A percentile compares a stretch with the other conserved stretches of the same genome.
These are phyloP conservation scores for Coniophora puteana DNA, from an alignment of 1,284 basidiomycete genomes.

Conservation along the genomic window DNA sequence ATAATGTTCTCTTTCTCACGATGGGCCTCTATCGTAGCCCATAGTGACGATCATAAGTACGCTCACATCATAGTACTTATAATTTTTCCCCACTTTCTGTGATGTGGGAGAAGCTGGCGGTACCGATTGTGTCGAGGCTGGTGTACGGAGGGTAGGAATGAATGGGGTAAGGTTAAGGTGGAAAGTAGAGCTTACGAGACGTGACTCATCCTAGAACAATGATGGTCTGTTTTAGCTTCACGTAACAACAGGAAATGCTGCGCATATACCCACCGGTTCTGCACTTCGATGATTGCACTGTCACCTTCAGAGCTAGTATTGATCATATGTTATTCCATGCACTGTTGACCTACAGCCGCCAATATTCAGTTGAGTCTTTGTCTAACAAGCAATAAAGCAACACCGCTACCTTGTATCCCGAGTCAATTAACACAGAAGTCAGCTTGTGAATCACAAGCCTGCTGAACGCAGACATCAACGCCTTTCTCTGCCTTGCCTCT, in stretches of 20 bases:
- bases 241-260: conserved; percentile 10
- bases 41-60: too few relatives aligned
- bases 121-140: conserved; percentile 55
- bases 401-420: conserved; percentile 22
- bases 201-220: conserved; percentile 26
- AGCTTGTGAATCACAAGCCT: conserved; percentile 38
- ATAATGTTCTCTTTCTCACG: too few relatives aligned
- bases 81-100: too few relatives aligned
- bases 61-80: too few relatives aligned
- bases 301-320: conserved; percentile 24
- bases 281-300: conserved; percentile 44
- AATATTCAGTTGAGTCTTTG: neutral
- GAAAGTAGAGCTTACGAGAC: conserved; percentile 16
- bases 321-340: conserved; percentile 48
- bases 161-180: neutral
- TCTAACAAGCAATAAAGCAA: neutral
- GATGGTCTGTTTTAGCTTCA: conserved; percentile 29
- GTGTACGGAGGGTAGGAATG: neutral
- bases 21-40: too few relatives aligned
- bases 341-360: conserved; percentile 37
- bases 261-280: conserved; percentile 39
- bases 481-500: too few relatives aligned
- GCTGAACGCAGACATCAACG: conserved; percentile 43
- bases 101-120: conserved; percentile 57
- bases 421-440: conserved; percentile 40